phyloP scores from a whole-genome alignment of 805 yeast species.

The Limtongozyma cylindracea region DNA sequence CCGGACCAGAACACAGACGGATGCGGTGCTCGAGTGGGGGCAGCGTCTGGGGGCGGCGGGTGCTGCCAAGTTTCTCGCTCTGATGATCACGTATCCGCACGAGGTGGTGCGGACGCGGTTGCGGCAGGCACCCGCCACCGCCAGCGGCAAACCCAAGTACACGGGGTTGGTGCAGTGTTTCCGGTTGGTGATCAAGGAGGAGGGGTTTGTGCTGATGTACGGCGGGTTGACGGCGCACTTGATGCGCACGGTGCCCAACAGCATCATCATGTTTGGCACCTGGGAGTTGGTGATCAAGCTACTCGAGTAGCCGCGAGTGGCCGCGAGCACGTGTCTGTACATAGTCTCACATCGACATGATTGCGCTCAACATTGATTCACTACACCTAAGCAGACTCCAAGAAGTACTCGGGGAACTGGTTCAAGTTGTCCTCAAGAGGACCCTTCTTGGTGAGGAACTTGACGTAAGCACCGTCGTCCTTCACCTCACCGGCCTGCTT shows the following conservation, averaged over 20 bases:
- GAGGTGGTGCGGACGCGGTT: constrained; percentile 91
- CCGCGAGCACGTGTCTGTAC: too few relatives aligned
- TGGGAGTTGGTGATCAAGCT: constrained; percentile 61
- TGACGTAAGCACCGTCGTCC: constrained; percentile 99
- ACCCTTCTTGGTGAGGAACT: constrained; percentile 95
- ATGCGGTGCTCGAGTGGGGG: constrained; percentile 58
- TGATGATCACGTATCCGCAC: constrained; percentile 85
- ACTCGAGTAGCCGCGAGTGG: too few relatives aligned
- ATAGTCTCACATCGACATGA: too few relatives aligned
- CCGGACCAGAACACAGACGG: constrained; percentile 4
- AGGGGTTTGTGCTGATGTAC: constrained; percentile 81
- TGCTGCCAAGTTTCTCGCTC: constrained; percentile 81
- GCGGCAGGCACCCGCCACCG: constrained; percentile 70
- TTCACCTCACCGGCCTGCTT: constrained; percentile 95
- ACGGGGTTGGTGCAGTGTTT: constrained; percentile 80
- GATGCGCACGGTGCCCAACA: constrained; percentile 90
- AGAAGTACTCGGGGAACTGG: constrained; percentile 78
- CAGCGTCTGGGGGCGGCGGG: constrained; percentile 97
- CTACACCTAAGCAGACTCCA: too few relatives aligned
- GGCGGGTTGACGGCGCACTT: constrained; percentile 96
- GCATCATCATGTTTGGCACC: constrained; percentile 96
- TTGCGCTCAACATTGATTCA: too few relatives aligned
- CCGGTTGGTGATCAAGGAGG: constrained; percentile 65
- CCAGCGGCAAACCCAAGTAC: constrained; percentile 64
- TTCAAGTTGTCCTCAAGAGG: constrained; percentile 74